A percentile compares a stretch with the other conserved stretches of the same genome.
Evolutionary conservation across 495 filamentous ascomycete genomes (phyloP).

Genomic region (Ramalina intermedia): DNA sequence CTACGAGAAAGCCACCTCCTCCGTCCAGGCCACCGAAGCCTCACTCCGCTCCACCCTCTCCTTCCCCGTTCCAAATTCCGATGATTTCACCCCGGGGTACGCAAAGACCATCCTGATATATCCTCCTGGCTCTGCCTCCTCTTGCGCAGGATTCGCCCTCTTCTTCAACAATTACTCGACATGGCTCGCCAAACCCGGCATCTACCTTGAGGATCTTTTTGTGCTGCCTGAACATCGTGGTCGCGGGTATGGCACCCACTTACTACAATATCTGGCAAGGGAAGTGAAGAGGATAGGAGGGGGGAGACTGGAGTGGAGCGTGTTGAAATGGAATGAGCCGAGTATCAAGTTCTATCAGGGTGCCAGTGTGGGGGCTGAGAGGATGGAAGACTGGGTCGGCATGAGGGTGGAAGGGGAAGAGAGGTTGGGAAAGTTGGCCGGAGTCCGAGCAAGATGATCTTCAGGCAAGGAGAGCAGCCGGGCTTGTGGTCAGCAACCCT

Average conservation of each 20-base stretch:
- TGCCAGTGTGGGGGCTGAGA: constrained; percentile 52
- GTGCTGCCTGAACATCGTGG: constrained; percentile 56
- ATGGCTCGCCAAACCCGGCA: constrained; percentile 73
- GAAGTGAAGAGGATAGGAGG: constrained; percentile 55
- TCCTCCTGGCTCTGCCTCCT: constrained; percentile 16
- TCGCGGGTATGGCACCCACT: constrained; percentile 60
- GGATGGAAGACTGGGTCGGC: constrained; percentile 76
- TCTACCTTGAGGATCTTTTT: constrained; percentile 90
- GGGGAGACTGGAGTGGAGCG: constrained; percentile 78
- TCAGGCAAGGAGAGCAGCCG: too few relatives aligned
- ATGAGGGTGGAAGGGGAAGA: constrained; percentile 71
- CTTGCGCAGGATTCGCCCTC: constrained; percentile 43
- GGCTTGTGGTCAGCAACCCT: too few relatives aligned
- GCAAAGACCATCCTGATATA: constrained; percentile 19
- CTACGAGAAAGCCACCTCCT: constrained; percentile 59
- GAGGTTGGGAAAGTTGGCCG: constrained; percentile 16
- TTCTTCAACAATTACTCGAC: constrained; percentile 70
- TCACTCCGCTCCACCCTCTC: constrained; percentile 66
- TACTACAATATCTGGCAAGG: constrained; percentile 63
- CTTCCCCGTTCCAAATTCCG: constrained; percentile 37
- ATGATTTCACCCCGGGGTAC: constrained; percentile 13
- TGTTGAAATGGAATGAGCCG: constrained; percentile 81
- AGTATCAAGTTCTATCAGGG: constrained; percentile 72
- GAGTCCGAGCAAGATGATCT: not conserved
- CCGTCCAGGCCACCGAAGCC: constrained; percentile 64